Conservation (phyloP, 2,329 filamentous ascomycete species). For the Alternaria sp. region DNA sequence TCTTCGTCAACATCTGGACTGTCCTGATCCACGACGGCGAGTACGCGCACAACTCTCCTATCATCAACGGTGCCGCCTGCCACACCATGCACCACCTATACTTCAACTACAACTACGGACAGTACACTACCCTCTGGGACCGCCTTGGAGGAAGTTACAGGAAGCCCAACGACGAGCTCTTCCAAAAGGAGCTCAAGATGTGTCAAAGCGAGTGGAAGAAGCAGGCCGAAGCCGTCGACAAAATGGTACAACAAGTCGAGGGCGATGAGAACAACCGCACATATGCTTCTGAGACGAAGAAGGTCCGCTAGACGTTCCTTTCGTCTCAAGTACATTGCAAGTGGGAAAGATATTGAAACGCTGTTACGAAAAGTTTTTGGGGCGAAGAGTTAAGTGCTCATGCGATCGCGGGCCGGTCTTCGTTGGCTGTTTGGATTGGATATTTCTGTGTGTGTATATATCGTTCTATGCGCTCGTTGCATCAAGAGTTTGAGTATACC, state of each 20-base stretch:
- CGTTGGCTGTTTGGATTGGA: neutral
- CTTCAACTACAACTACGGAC: conserved; percentile 80
- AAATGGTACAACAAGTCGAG: conserved; percentile 77
- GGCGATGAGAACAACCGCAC: conserved; percentile 59
- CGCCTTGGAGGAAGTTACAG: conserved; percentile 86
- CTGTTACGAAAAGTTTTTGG: conserved; percentile 14
- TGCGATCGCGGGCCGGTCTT: conserved; percentile 16
- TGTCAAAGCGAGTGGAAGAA: conserved; percentile 78
- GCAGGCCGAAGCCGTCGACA: conserved; percentile 79
- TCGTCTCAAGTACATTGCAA: neutral
- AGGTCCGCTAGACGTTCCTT: conserved; percentile 29
- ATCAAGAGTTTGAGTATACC: conserved; percentile 10
- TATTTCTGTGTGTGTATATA: conserved; percentile 17
- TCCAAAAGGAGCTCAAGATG: conserved; percentile 86
- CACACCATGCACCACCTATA: conserved; percentile 89
- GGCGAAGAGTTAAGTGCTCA: neutral
- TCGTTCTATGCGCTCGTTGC: conserved; percentile 17
- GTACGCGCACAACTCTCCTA: conserved; percentile 87
- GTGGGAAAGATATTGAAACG: neutral
- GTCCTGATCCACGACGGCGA: conserved; percentile 96
- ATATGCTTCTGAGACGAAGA: conserved; percentile 54
- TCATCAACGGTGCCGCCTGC: conserved; percentile 94
- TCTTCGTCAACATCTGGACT: conserved; percentile 96
- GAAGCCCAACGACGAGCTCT: conserved; percentile 84
- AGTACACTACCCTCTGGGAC: conserved; percentile 94